Conservation (phyloP, 345 rosid species). For the Salix arbutifolia region DNA sequence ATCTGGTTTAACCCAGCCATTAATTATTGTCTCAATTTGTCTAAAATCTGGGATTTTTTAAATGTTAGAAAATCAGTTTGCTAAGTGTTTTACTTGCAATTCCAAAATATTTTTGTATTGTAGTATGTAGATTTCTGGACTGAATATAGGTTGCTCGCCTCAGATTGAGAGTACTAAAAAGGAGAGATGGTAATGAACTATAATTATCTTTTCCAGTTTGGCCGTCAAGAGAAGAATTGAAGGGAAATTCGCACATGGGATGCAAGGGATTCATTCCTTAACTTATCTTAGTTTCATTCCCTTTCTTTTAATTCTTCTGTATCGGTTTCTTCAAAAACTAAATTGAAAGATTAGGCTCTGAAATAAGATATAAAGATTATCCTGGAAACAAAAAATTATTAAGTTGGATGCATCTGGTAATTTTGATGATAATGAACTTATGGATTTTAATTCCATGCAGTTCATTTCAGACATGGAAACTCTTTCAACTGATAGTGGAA, state of each 20-base stretch:
- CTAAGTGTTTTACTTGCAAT: neutral
- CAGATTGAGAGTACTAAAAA: neutral
- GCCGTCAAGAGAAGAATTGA: neutral
- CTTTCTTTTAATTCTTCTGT: neutral
- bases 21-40: neutral
- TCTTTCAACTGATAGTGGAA: conserved; percentile 28
- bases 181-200: neutral
- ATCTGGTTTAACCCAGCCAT: neutral
- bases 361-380: neutral
- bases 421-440: conserved; percentile 8
- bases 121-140: neutral
- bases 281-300: neutral
- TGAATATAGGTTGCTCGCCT: neutral
- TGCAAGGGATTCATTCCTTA: neutral
- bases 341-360: neutral
- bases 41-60: neutral
- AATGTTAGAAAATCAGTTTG: neutral
- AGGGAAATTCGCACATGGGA: neutral
- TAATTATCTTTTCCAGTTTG: neutral
- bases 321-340: neutral
- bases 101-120: neutral
- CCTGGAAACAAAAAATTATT: neutral
- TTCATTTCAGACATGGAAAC: conserved; percentile 46
- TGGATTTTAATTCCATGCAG: conserved; percentile 15
- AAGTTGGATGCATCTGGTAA: neutral